These are phyloP conservation scores for Eutrema yunnanense DNA, from an alignment of 345 rosid species.

Conservation along the genomic window DNA sequence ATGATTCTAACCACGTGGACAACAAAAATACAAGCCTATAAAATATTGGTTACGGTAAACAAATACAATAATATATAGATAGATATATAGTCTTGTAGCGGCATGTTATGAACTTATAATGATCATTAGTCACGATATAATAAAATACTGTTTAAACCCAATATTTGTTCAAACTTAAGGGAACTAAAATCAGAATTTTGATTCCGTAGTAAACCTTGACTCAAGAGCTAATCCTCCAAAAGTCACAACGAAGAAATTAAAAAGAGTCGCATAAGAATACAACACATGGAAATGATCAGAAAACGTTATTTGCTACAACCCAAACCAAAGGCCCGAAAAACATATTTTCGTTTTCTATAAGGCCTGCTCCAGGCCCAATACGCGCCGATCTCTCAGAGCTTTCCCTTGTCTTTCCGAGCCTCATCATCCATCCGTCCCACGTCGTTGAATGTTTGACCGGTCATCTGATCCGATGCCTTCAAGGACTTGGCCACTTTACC, in stretches of 20 bases:
- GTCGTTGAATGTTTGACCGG: slow-evolving; percentile 60
- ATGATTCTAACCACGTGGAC: background rate
- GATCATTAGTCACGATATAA: background rate
- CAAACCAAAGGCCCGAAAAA: background rate
- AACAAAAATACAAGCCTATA: background rate
- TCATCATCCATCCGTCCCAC: slow-evolving; percentile 44
- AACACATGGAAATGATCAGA: no score
- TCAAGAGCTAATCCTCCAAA: background rate
- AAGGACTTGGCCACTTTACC: slow-evolving; percentile 23
- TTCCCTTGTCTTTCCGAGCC: background rate
- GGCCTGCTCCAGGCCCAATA: background rate
- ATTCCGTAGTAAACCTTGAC: background rate
- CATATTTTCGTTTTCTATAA: background rate
- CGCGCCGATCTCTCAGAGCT: background rate
- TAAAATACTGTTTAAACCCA: no score
- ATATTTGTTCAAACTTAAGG: background rate
- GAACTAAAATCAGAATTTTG: background rate
- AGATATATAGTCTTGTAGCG: background rate
- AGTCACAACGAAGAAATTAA: background rate
- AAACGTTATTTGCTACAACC: background rate
- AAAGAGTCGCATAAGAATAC: background rate
- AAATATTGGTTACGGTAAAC: background rate
- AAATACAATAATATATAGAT: background rate
- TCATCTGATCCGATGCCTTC: slow-evolving; percentile 49
- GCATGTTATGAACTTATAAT: background rate